Evolutionary conservation across 129 eudicot species (phyloP), one percentile per base, ranked within the genome.

Genomic region (Lactuca sativa): DNA sequence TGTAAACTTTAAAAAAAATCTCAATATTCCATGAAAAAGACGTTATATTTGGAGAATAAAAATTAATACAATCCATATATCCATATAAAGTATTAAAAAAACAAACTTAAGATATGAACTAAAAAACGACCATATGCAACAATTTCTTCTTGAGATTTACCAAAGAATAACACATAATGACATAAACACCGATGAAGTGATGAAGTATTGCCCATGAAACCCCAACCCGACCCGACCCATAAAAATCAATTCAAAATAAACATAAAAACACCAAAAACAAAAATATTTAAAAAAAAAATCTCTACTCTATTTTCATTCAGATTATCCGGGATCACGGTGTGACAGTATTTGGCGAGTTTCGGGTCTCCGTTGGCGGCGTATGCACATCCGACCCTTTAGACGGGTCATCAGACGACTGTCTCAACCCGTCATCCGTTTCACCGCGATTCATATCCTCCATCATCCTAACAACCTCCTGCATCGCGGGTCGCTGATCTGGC

Each of bases 371-470:
- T 0, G 96, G 96, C 6, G 97, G 96, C 4, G 97, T 88, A 3
- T 91, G 96, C 31, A 83, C 83, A 48, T 82, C 96, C 3, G 97
- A 92, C 41, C 89, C 96, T 32, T 87, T 88, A 1, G 95, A 85
- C 5, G 92, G 90, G 62, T 91, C 97, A 53, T 91, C 97, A 1
- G 95, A 87, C 31, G 97, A 90, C 51, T 84, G 95, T 59, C 92
- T 74, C 56, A 85, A 62, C 52, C 92, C 96, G 9, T 82, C 95
- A 65, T 92, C 96, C 5, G 93, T 84, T 66, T 82, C 97, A 4
- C 77, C 84, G 71, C 88, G 77, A 43, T 77, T 81, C 74, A 87
- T 83, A 6, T 93, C 97, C 67, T 86, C 97, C 31, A 93, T 93
- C 98, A 89, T 80, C 64, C 82, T 80, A 21, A 93, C 87, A 15